Evolutionary conservation across 2,329 filamentous ascomycete species (phyloP).

Genomic region (Penicillium sp.): DNA sequence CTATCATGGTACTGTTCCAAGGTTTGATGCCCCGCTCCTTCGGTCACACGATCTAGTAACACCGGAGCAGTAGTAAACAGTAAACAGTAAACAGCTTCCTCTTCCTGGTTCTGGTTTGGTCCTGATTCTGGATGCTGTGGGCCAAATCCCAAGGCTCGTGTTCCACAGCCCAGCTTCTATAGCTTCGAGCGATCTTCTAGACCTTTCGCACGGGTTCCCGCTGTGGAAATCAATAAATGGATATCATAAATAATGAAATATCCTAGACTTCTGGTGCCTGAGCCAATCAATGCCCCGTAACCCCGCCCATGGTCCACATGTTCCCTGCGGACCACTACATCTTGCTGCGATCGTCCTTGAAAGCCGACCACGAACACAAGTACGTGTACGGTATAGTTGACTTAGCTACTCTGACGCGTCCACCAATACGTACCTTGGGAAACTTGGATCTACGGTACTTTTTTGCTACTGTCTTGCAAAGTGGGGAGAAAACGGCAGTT

Average conservation of each 20-base stretch:
- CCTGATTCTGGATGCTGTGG: constrained; percentile 1
- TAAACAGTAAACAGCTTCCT: not conserved
- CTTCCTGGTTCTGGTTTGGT: not conserved
- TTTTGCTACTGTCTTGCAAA: not conserved
- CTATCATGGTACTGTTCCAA: constrained; percentile 11
- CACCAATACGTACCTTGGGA: not conserved
- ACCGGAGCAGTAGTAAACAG: not conserved
- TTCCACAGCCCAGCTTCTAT: constrained; percentile 3
- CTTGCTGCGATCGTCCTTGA: constrained; percentile 8
- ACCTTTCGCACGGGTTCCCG: not conserved
- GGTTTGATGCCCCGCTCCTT: not conserved
- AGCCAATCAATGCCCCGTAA: not conserved
- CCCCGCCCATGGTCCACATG: constrained; percentile 2
- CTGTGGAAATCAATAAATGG: not conserved
- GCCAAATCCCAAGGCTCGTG: constrained; percentile 14
- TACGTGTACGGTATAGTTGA: not conserved
- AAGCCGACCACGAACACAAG: not conserved
- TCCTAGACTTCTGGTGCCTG: not conserved
- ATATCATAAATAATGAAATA: not conserved
- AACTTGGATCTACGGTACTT: not conserved
- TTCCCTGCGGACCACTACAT: constrained; percentile 13
- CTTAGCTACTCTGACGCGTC: not conserved
- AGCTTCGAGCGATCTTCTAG: constrained; percentile 15
- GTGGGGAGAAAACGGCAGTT: not conserved
- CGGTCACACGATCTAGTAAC: not conserved